Base-by-base conservation (phyloP, 73 alveolate species). In the Uronychia binucleata region DNA sequence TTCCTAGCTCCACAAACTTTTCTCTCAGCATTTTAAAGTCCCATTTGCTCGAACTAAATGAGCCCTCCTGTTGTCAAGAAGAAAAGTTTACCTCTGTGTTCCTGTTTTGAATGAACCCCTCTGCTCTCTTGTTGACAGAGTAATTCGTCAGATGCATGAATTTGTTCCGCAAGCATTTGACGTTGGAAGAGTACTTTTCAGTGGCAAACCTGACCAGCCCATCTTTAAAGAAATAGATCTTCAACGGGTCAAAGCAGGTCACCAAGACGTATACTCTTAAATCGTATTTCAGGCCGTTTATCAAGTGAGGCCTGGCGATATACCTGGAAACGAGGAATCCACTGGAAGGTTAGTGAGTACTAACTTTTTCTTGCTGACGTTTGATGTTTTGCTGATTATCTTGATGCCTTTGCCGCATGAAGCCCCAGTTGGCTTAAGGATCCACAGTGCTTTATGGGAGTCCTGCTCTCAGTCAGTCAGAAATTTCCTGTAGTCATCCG, bases 161-260 rank as follows among this genome's bases (percentile, higher is more conserved):
- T 82, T 85, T 77, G 57, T 88, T 88, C 80, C 83, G 67, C 29
- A 88, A 75, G 33, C 58, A 26, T 30, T 75, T 80, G 29, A 59
- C 26, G 59, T 88, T 85, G 31, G 83, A 79, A 31, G 91, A 82
- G 88, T 94, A 94, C 80, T 94, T 91, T 81, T 94, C 96, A 30
- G 98, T 94, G 0, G 98, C 98, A 91, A 94, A 94, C 46, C 98
- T 80, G 11, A 88, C 94, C 78, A 94, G 84, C 27, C 92, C 92
- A 74, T 94, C 95, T 80, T 91, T 91, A 83, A 91, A 94, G 28
- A 94, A 74, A 82, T 91, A 94, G 28, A 94, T 80, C 76, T 91
- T 94, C 84, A 94, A 82, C 1, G 98, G 98, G 86, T 88, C 90
- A 81, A 86, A 94, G 46, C 94, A 87, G 13, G 96, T 77, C 0